Evolutionary conservation across 202 grass and related monocot species (phyloP).

Genomic region (Panicum virgatum): DNA sequence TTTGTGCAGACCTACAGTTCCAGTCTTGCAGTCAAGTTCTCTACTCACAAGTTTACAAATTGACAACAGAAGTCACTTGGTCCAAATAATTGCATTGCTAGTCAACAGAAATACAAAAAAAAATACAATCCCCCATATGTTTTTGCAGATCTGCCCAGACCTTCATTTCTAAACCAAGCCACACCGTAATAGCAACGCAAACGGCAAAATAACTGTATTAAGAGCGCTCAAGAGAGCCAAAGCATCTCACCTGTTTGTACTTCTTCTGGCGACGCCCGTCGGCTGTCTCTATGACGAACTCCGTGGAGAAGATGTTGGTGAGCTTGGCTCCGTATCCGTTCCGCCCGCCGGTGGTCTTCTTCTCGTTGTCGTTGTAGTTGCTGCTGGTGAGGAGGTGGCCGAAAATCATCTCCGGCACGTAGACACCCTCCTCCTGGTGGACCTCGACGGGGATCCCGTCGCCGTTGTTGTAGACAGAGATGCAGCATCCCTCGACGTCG

Average conservation of each 20-base stretch:
- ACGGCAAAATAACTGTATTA: background rate
- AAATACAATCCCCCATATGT: background rate
- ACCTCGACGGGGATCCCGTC: conserved; percentile 89
- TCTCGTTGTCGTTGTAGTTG: conserved; percentile 85
- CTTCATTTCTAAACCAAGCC: background rate
- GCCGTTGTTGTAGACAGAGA: conserved; percentile 84
- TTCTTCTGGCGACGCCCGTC: conserved; percentile 68
- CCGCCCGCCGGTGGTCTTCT: conserved; percentile 94
- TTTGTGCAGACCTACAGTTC: background rate
- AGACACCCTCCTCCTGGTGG: conserved; percentile 83
- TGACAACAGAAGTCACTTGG: background rate
- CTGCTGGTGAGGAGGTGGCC: conserved; percentile 96
- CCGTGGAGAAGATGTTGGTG: conserved; percentile 94
- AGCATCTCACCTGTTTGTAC: conserved; percentile 78
- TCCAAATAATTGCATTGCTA: background rate
- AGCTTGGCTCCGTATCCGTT: conserved; percentile 97
- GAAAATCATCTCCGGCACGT: conserved; percentile 97
- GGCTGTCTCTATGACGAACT: conserved; percentile 87
- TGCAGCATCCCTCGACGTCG: conserved; percentile 53
- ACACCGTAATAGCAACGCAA: background rate
- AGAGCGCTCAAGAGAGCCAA: background rate
- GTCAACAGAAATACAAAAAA: background rate
- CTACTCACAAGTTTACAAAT: background rate
- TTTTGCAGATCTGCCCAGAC: background rate
- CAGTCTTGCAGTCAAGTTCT: background rate